Evolutionary conservation across 768 basidiomycete genomes (phyloP).

Genomic region (Pisolithus microcarpus): DNA sequence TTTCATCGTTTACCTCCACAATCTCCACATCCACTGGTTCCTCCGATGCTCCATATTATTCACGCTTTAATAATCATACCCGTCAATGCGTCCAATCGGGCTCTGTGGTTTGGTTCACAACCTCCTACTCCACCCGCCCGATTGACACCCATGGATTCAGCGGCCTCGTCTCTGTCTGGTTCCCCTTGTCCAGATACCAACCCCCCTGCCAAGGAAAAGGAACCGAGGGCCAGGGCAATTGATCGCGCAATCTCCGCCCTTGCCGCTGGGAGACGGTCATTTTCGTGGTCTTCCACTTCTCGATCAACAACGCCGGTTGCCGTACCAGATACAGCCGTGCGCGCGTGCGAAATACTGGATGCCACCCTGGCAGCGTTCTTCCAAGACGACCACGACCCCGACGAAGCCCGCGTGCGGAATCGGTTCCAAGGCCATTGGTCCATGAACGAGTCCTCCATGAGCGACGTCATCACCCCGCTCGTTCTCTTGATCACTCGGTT

Average conservation of each 20-base stretch:
- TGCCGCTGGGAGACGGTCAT: slow-evolving; percentile 24
- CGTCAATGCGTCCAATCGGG: slow-evolving; percentile 45
- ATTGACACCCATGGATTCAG: slow-evolving; percentile 30
- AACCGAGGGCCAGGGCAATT: slow-evolving; percentile 16
- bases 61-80: slow-evolving; percentile 80
- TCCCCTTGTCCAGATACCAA: slow-evolving; percentile 9
- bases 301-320: slow-evolving; percentile 20
- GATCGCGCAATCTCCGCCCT: slow-evolving; percentile 24
- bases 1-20: slow-evolving; percentile 61
- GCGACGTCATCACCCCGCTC: slow-evolving; percentile 74
- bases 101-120: slow-evolving; percentile 54
- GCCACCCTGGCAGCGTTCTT: slow-evolving; percentile 53
- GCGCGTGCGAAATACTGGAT: slow-evolving; percentile 64
- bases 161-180: slow-evolving; percentile 25
- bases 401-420: slow-evolving; percentile 55
- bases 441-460: slow-evolving; percentile 48
- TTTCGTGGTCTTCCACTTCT: slow-evolving; percentile 43
- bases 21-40: slow-evolving; percentile 54
- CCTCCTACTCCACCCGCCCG: slow-evolving; percentile 29
- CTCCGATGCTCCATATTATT: slow-evolving; percentile 76
- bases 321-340: slow-evolving; percentile 46
- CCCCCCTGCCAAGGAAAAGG: slow-evolving; percentile 16
- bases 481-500: slow-evolving; percentile 68
- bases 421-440: slow-evolving; percentile 14
- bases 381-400: slow-evolving; percentile 56